Percentiles rank a stretch among this genome's conserved stretches.
Evolutionary conservation across 1,284 basidiomycete species (phyloP).

Genomic region (Tausonia pullulans): DNA sequence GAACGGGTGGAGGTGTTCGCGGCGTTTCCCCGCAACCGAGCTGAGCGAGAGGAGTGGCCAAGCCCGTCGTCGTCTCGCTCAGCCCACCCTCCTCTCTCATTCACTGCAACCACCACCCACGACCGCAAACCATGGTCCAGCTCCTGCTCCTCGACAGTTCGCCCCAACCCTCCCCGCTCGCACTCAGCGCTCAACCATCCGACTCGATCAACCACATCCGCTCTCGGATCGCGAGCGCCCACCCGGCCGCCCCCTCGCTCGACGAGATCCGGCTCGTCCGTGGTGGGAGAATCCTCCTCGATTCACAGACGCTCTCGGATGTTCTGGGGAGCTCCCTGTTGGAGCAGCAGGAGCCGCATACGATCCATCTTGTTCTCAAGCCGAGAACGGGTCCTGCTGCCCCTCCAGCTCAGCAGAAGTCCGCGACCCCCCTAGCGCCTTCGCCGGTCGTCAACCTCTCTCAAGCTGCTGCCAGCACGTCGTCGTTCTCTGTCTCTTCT

Average conservation of each 20-base stretch:
- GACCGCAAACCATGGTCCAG: constrained; percentile 1
- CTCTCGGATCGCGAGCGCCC: not conserved
- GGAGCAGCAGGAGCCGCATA: not conserved
- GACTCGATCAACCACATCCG: constrained; percentile 6
- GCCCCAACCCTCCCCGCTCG: not conserved
- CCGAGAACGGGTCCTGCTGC: not conserved
- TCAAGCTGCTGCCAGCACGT: not conserved
- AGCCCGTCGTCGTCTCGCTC: too few species aligned
- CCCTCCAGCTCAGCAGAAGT: not conserved
- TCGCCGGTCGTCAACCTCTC: not conserved
- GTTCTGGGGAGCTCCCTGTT: not conserved
- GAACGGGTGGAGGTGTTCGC: too few species aligned
- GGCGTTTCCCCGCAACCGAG: too few species aligned
- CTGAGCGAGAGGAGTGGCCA: too few species aligned
- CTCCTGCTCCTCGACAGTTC: constrained; percentile 11
- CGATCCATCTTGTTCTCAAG: constrained; percentile 11
- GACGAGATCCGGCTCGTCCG: constrained; percentile 9
- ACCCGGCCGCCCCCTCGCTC: constrained; percentile 1
- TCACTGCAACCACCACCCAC: not conserved
- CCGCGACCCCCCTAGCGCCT: not conserved
- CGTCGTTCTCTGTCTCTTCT: not conserved
- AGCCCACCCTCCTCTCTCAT: not conserved
- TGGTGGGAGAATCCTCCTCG: not conserved
- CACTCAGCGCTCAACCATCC: not conserved
- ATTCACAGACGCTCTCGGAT: constrained; percentile 6